Evolutionary conservation across 805 yeast genomes (phyloP), one percentile per base, ranked within the genome.

Genomic region (Kockiozyma suomiensis): DNA sequence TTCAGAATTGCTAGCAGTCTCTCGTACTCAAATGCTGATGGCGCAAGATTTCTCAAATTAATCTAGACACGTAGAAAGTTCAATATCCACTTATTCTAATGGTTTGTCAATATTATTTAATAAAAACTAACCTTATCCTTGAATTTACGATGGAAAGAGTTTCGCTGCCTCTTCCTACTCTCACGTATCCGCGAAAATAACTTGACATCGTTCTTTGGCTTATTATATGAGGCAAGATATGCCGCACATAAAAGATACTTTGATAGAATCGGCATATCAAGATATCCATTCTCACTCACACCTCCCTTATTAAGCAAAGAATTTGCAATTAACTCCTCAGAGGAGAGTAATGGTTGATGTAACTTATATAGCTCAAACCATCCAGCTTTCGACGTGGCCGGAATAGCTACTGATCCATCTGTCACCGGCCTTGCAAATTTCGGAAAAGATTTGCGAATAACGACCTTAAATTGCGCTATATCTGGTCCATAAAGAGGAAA

Each of bases 201-300:
- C 53, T 83, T 81, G 68, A 85, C 75, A 72, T 91, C 97, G 68
- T 81, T 81, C 61, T 83, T 81, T 1, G 86, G 84, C 32, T 86
- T 88, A 57, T 84, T 82, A 69, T 82, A 88, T 0, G 97, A 90
- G 0, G 96, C 96, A 50, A 91, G 74, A 71, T 87, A 92, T 0
- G 96, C 85, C 0, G 97, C 90, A 33, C 90, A 80, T 15, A 91
- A 73, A n/a, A 92, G 73, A 69, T 81, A 89, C 69, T 88, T 87
- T 1, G 66, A 43, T 13, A 47, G 28, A 3, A 42, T 17, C 26
- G 66, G 61, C 63, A 62, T 55, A 37, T 60, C 58, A 4, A 45
- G 46, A 26, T 54, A 41, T 8, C 50, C 63, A 12, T 52, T 21
- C 6, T 10, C 17, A 4, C 17, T 4, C 15, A 2, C 41, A 10